Evolutionary conservation across 108 stramenopile species (phyloP), one percentile per base, ranked within the genome.

Genomic region (Aureococcus anophagefferens): DNA sequence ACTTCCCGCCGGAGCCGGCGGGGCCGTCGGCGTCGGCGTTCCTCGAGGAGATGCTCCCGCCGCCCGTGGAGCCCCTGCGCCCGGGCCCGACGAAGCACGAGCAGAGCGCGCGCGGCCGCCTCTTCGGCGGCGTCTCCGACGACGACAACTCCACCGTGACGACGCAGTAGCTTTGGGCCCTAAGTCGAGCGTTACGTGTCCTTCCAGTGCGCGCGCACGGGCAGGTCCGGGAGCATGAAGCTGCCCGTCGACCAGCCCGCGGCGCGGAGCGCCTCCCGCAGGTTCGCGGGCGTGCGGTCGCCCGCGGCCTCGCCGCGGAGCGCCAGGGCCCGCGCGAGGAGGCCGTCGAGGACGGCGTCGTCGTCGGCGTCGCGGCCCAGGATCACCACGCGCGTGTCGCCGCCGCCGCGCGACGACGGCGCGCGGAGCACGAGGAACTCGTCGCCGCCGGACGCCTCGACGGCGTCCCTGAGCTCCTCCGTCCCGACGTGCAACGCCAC

Each of bases 311-410:
- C 35, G 5, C 5, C 13, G 5, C 40, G 5, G 40, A 44, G 40
- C 25, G 33, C 35, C 3, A 18, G 74, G 67, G 4, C 66, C 70
- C 71, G 75, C 33, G 77, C 77, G 0, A 76, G 70, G 25, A 77
- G 63, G 13, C 74, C 64, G 25, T 71, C 44, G 0, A 77, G 36
- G 16, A 65, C 35, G 37, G 75, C 77, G 4, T 69, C 65, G 37
- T 74, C 75, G 28, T 62, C 63, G 17, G 77, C 77, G 21, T 72
- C 71, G 25, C 28, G 30, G 64, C 70, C 70, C 33, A 76, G 72
- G 17, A 77, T 33, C 33, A 77, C 45, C 70, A 36, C 73, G 46
- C 33, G 32, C 31, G 65, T 36, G 7, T 40, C n/a, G n/a, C n/a
- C n/a, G n/a, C n/a, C n/a, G 37, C 5, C 68, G 37, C 11, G 32